Percentiles rank a stretch among this genome's conserved stretches.
These are phyloP conservation scores for Thalia dealbata DNA, from an alignment of 176 grass and related monocot species.

Conservation along the genomic window DNA sequence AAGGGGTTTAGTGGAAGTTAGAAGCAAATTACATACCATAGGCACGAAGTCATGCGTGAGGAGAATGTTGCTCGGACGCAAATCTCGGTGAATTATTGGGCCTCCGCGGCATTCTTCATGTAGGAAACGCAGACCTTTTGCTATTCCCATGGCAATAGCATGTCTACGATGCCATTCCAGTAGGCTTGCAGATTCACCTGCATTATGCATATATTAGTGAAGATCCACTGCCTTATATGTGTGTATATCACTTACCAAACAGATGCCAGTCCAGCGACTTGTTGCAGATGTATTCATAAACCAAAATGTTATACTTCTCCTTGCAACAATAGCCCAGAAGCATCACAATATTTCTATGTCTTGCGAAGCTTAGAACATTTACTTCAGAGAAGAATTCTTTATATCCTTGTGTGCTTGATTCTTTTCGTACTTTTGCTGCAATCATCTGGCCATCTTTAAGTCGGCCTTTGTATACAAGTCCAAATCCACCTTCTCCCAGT, in stretches of 20 bases:
- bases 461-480: slow-evolving; percentile 54
- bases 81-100: slow-evolving; percentile 68
- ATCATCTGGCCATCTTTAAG: slow-evolving; percentile 68
- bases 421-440: slow-evolving; percentile 55
- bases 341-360: slow-evolving; percentile 66
- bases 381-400: slow-evolving; percentile 73
- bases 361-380: slow-evolving; percentile 64
- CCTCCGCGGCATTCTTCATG: slow-evolving; percentile 58
- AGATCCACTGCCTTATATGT: not conserved
- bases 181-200: slow-evolving; percentile 35
- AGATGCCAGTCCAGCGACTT: slow-evolving; percentile 71
- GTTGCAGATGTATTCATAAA: slow-evolving; percentile 73
- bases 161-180: slow-evolving; percentile 67
- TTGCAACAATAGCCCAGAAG: slow-evolving; percentile 72
- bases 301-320: slow-evolving; percentile 65
- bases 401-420: slow-evolving; percentile 59
- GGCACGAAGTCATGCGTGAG: slow-evolving; percentile 68
- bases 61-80: slow-evolving; percentile 61
- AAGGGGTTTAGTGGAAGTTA: not conserved
- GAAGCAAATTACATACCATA: slow-evolving; percentile 27
- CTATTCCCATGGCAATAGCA: slow-evolving; percentile 58
- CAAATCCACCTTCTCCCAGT: slow-evolving; percentile 61
- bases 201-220: slow-evolving; percentile 5
- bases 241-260: slow-evolving; percentile 34
- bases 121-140: slow-evolving; percentile 55